Base-by-base conservation (phyloP, 2,329 filamentous ascomycete species). In the Grosmannia clavigera region DNA sequence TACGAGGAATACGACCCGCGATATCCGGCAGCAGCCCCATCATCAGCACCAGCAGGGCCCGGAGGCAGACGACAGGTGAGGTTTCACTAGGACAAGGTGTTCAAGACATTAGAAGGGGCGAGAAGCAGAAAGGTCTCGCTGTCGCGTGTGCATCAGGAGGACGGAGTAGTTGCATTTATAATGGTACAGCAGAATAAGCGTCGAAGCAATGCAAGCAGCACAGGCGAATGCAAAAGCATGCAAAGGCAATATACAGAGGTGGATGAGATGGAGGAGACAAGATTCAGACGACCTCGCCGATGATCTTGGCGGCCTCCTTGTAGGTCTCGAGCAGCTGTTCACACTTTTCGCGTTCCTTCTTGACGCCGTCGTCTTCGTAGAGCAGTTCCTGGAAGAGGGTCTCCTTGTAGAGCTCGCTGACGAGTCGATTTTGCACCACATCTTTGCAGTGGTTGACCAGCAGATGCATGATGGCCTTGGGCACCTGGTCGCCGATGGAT, bases 391-490 rank as follows among this genome's bases (percentile, higher is more conserved):
- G 85, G 68, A 97, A 97, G 40, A 96, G 77, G 40, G 84, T 76
- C 73, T 97, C 94, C 74, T 90, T 92, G 79, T 99, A 99, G 57
- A 99, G 79, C 72, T 96, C 90, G 71, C 89, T 96, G 61, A 99
- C 94, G 7, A 99, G 84, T 54, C 94, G 83, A 74, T 99, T 99
- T 74, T 99, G 94, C 38, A 99, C 92, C 14, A 92, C 92, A 66
- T 99, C 94, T 73, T 97, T 96, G 76, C 90, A 95, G 77, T 96
- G 90, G 74, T 99, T 99, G 70, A 99, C 94, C 40, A 99, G 82
- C 55, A 99, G 83, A 72, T 99, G 94, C 94, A 99, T 99, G 67
- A 99, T 88, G 5, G 94, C 94, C 76, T 99, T 99, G 66, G 94
- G 94, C 12, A 99, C 94, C 75, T 97, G 92, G 71, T 99, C 94